A percentile compares a stretch with the other conserved stretches of the same genome.
phyloP scores from a whole-genome alignment of 1,139 yeast genomes.

The Pichia sp. region DNA sequence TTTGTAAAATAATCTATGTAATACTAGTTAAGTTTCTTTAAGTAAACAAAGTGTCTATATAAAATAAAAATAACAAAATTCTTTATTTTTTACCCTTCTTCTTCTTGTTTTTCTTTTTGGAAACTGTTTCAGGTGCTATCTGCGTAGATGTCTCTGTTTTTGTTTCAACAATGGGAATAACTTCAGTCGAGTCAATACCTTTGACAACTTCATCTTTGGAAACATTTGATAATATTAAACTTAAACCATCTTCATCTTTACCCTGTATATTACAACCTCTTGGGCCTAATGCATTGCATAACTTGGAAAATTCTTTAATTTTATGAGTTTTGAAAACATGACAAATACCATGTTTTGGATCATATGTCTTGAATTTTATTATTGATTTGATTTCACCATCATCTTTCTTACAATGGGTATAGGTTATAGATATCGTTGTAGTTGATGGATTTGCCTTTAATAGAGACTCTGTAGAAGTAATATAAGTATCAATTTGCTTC shows the following conservation, averaged over 20 bases:
- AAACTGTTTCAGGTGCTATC: neutral
- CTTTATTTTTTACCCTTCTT: slow-evolving; percentile 25
- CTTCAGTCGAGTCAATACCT: neutral
- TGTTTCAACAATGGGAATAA: neutral
- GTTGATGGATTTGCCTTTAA: slow-evolving; percentile 44
- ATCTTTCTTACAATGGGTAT: slow-evolving; percentile 25
- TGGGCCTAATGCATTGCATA: slow-evolving; percentile 83
- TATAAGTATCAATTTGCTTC: slow-evolving; percentile 44
- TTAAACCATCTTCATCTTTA: slow-evolving; percentile 17
- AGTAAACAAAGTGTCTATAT: neutral
- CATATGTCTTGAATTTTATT: slow-evolving; percentile 63
- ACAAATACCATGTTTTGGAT: slow-evolving; percentile 64
- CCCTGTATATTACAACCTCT: slow-evolving; percentile 40
- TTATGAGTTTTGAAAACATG: slow-evolving; percentile 57
- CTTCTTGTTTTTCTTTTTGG: slow-evolving; percentile 16
- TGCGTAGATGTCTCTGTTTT: neutral
- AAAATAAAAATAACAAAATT: neutral
- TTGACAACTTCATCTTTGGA: slow-evolving; percentile 12
- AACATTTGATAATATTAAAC: slow-evolving; percentile 15
- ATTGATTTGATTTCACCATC: slow-evolving; percentile 17
- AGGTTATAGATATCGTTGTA: slow-evolving; percentile 44
- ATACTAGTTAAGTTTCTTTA: neutral
- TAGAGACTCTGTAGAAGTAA: slow-evolving; percentile 41
- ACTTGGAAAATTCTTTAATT: slow-evolving; percentile 69
- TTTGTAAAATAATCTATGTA: neutral